These are phyloP conservation scores for Penicillium paneum DNA, from an alignment of 2,329 filamentous ascomycete genomes.

Conservation along the genomic window DNA sequence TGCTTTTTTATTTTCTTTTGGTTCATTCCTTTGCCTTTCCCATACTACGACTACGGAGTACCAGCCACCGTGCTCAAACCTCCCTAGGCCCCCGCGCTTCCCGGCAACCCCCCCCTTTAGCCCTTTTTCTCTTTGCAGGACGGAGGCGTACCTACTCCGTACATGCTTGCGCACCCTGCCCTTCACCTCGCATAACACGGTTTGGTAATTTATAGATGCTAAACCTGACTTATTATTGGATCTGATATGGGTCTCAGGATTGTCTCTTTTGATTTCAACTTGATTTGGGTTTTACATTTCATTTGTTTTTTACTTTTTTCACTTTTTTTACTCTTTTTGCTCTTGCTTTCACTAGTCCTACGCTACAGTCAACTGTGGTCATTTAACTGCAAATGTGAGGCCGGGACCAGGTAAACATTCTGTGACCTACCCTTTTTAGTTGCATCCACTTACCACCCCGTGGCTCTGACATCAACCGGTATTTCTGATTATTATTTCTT, in stretches of 20 bases:
- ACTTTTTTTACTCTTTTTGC: background rate
- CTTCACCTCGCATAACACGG: conserved; percentile 12
- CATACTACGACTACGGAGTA: conserved; percentile 20
- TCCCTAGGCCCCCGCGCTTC: conserved; percentile 10
- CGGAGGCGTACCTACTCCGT: conserved; percentile 22
- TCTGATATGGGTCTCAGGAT: conserved; percentile 32
- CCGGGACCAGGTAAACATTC: conserved; percentile 23
- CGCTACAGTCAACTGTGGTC: conserved; percentile 11
- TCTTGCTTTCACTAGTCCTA: conserved; percentile 4
- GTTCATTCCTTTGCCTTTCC: conserved; percentile 29
- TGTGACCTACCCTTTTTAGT: conserved; percentile 28
- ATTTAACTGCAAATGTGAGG: conserved; percentile 10
- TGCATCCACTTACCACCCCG: conserved; percentile 31
- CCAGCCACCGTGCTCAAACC: conserved; percentile 32
- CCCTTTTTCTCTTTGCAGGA: conserved; percentile 17
- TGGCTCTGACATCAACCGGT: conserved; percentile 40
- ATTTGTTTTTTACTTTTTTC: background rate
- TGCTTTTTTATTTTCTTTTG: conserved; percentile 15
- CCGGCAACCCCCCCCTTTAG: conserved; percentile 18
- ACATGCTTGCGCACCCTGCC: conserved; percentile 18
- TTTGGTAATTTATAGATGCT: conserved; percentile 15
- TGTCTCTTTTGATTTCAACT: background rate
- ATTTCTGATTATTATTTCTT: conserved; percentile 17
- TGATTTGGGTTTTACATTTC: conserved; percentile 3
- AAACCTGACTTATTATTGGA: conserved; percentile 35